Conservation (phyloP, 306 rosid genomes). For the Castanospermum australe region DNA sequence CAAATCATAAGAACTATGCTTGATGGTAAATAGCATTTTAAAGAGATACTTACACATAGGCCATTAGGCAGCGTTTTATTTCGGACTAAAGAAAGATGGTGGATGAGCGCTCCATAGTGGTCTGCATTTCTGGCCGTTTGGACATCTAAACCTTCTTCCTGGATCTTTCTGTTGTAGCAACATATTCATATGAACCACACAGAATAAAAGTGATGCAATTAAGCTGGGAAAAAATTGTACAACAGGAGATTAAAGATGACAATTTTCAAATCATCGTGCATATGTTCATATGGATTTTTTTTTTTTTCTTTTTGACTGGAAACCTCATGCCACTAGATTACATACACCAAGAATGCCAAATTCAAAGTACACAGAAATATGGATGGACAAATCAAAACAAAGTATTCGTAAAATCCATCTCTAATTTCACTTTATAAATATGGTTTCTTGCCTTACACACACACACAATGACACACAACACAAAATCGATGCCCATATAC, state of each 20-base stretch:
- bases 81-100: slow-evolving; percentile 84
- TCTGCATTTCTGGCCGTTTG: slow-evolving; percentile 82
- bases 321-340: too few species aligned
- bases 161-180: slow-evolving; percentile 37
- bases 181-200: background rate
- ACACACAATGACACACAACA: too few species aligned
- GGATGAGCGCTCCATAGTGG: slow-evolving; percentile 81
- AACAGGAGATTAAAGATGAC: background rate
- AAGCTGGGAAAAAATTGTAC: background rate
- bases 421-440: too few species aligned
- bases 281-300: too few species aligned
- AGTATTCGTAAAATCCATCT: too few species aligned
- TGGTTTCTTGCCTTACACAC: too few species aligned
- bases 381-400: too few species aligned
- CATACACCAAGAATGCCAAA: too few species aligned
- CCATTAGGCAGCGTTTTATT: slow-evolving; percentile 88
- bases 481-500: too few species aligned
- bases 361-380: too few species aligned
- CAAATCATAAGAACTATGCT: background rate
- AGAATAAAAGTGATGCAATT: background rate
- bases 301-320: too few species aligned
- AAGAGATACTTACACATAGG: slow-evolving; percentile 59
- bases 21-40: slow-evolving; percentile 2
- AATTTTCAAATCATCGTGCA: background rate
- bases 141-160: slow-evolving; percentile 81